Base-by-base conservation (phyloP, 2,329 filamentous ascomycete species). In the Verticillium alfalfae region DNA sequence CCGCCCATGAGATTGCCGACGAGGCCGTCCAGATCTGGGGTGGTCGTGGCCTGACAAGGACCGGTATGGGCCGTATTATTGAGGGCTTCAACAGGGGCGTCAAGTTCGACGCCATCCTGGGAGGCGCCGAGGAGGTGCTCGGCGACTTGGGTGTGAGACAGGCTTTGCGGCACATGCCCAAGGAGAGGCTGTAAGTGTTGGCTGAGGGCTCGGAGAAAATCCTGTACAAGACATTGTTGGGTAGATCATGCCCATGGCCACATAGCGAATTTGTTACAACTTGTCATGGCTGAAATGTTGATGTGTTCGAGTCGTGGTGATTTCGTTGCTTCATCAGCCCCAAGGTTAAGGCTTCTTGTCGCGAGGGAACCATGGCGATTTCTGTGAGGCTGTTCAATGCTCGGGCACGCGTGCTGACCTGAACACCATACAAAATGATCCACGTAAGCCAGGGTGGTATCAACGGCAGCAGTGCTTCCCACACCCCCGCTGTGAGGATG, bases 11-110 rank as follows among this genome's bases (percentile, higher is more conserved):
- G 70, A 87, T 94, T 67, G 91, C 92, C 64, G 91, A 95, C 72
- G 89, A 93, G 70, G 85, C 91, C 2, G 88, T 92, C 5, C 92
- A 95, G 72, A 93, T 96, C 70, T 96, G 93, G 75, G 92, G 92
- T 56, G 92, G 92, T 7, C 83, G 92, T 60, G 92, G 87, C 3
- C 75, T 96, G 9, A 96, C 92, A 1, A 88, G 93, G 76, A 84
- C 84, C 0, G 92, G 92, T 16, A 96, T 96, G 92, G 92, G 92
- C 57, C 84, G 84, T 59, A 82, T 92, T 37, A 87, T 96, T 64
- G 92, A 96, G 78, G 89, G 91, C 82, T 95, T 95, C 78, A 86
- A 94, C 74, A 82, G 91, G 56, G 92, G 88, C 2, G 91, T 93
- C 76, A 95, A 95, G 78, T 95, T 91, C 61, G 88, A 91, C 73